Percentiles rank a stretch among this genome's conserved stretches.
Conservation (phyloP, 805 yeast genomes). For the Phaffomyces thermotolerans region DNA sequence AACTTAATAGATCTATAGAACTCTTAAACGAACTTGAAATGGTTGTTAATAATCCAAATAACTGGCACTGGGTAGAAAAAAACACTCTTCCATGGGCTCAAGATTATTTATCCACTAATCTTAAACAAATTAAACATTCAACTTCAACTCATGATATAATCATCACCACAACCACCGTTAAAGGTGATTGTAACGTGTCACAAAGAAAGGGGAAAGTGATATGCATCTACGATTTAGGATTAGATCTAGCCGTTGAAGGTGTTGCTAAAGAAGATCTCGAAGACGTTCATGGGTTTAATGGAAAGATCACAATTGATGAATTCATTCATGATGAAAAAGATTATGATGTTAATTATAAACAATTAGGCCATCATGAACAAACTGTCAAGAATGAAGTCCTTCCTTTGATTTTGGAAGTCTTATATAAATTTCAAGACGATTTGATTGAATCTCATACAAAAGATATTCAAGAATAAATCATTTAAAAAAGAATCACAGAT, state of each 20-base stretch:
- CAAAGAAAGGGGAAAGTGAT: slow-evolving; percentile 78
- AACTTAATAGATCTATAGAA: too few species aligned
- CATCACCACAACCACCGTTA: slow-evolving; percentile 35
- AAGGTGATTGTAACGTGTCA: slow-evolving; percentile 77
- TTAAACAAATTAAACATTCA: slow-evolving; percentile 22
- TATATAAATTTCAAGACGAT: slow-evolving; percentile 55
- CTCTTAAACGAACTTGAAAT: slow-evolving; percentile 30
- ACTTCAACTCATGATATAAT: slow-evolving; percentile 21
- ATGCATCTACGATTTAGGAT: slow-evolving; percentile 62
- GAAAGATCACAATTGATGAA: slow-evolving; percentile 50
- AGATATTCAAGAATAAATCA: slow-evolving; percentile 46
- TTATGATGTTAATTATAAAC: slow-evolving; percentile 49
- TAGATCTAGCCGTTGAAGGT: slow-evolving; percentile 41
- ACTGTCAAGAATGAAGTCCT: slow-evolving; percentile 40
- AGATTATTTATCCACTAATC: slow-evolving; percentile 37
- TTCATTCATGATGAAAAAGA: slow-evolving; percentile 73
- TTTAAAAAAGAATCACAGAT: neutral
- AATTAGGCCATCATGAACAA: slow-evolving; percentile 30
- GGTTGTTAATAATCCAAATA: slow-evolving; percentile 68
- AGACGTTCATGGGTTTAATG: slow-evolving; percentile 28
- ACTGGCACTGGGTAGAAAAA: slow-evolving; percentile 74
- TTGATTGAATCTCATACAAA: slow-evolving; percentile 54
- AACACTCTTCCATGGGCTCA: slow-evolving; percentile 62
- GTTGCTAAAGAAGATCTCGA: slow-evolving; percentile 16
- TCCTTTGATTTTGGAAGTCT: slow-evolving; percentile 42